Conservation (phyloP, 1,139 yeast species). For the Hanseniaspora sp. region DNA sequence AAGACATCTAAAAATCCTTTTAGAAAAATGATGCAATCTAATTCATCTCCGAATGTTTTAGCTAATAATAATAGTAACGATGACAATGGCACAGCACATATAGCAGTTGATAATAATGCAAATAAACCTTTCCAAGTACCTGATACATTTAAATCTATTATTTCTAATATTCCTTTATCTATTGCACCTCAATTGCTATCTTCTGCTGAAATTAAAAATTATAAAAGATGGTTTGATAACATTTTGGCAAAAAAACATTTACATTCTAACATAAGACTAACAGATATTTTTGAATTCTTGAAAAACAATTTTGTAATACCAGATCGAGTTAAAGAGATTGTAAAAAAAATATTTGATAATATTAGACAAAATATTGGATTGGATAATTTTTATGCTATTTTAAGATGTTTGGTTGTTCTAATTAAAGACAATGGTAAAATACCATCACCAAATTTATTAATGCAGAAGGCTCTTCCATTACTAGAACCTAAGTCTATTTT, state of each 20-base stretch:
- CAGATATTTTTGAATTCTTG: conserved; percentile 54
- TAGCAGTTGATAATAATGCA: background rate
- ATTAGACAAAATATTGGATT: conserved; percentile 41
- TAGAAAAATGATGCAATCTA: background rate
- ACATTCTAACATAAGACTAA: conserved; percentile 42
- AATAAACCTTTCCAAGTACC: background rate
- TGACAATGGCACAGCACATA: background rate
- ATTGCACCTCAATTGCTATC: conserved; percentile 52
- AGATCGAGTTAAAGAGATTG: conserved; percentile 34
- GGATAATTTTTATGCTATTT: conserved; percentile 47
- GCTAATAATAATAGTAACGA: background rate
- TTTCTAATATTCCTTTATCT: conserved; percentile 42
- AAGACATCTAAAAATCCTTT: conserved; percentile 3
- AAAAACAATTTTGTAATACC: conserved; percentile 46
- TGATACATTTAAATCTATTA: conserved; percentile 18
- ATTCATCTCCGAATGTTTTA: background rate
- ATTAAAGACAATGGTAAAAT: conserved; percentile 17
- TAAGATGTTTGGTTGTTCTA: conserved; percentile 52
- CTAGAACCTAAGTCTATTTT: conserved; percentile 62
- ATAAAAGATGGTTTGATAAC: conserved; percentile 67
- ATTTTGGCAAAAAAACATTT: conserved; percentile 48
- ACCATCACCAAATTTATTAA: conserved; percentile 28
- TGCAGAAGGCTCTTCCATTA: conserved; percentile 44
- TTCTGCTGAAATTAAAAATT: conserved; percentile 55
- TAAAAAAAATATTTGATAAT: conserved; percentile 47